These are phyloP conservation scores for Candida cerambycidarum DNA, from an alignment of 805 yeast genomes.

Conservation along the genomic window DNA sequence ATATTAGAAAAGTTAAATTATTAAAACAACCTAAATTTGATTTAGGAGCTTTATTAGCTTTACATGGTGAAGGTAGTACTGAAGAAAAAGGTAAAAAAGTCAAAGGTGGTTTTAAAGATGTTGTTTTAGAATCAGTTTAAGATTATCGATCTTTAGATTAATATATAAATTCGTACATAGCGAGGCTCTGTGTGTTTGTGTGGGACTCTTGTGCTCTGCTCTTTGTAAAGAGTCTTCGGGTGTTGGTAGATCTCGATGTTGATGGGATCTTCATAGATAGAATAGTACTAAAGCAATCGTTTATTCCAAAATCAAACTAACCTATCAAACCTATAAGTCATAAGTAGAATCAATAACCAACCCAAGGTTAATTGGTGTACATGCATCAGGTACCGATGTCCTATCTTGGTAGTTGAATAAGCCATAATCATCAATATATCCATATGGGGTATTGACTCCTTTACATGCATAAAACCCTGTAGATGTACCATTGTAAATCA, in stretches of 20 bases:
- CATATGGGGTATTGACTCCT: neutral
- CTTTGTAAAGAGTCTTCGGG: too few species aligned
- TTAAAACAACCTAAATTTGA: constrained; percentile 99
- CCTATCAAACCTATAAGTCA: too few species aligned
- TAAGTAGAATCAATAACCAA: constrained; percentile 50
- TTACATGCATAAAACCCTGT: constrained; percentile 1
- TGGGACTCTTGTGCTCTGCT: too few species aligned
- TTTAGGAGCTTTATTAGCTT: constrained; percentile 91
- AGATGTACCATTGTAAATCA: neutral
- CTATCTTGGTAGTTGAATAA: neutral
- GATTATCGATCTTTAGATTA: constrained; percentile 7
- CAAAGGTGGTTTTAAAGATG: constrained; percentile 98
- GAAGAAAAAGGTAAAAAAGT: constrained; percentile 98
- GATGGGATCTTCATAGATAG: too few species aligned
- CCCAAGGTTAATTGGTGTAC: constrained; percentile 44
- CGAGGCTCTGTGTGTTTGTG: too few species aligned
- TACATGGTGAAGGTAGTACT: constrained; percentile 92
- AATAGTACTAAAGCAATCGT: too few species aligned
- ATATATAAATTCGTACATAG: constrained; percentile 1
- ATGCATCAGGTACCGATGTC: neutral
- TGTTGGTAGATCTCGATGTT: too few species aligned
- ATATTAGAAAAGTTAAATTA: constrained; percentile 98
- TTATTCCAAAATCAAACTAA: too few species aligned
- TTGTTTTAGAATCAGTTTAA: constrained; percentile 94
- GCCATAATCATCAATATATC: constrained; percentile 1